These are phyloP conservation scores for Lotus japonicus DNA, from an alignment of 306 rosid genomes.

Conservation along the genomic window DNA sequence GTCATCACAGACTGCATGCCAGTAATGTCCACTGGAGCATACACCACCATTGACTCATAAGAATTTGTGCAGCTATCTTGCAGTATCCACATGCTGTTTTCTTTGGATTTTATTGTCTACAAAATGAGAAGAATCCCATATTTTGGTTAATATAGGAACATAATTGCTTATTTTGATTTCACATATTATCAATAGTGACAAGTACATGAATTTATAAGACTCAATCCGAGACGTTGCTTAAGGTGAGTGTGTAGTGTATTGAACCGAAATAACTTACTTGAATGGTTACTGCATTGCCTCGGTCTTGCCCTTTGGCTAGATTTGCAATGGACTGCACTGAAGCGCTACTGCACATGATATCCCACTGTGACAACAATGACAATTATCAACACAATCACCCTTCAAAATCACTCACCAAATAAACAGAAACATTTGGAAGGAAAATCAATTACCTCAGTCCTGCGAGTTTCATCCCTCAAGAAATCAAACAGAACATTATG, in stretches of 20 bases:
- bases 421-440: not conserved
- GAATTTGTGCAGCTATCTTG: slow-evolving; percentile 91
- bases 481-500: slow-evolving; percentile 61
- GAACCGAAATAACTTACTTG: slow-evolving; percentile 47
- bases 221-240: no score
- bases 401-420: not conserved
- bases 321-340: slow-evolving; percentile 71
- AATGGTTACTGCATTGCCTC: slow-evolving; percentile 86
- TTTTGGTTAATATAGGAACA: not conserved
- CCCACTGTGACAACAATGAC: slow-evolving; percentile 57
- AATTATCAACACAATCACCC: slow-evolving; percentile 5
- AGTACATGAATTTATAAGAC: no score
- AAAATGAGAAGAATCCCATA: not conserved
- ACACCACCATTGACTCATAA: slow-evolving; percentile 85
- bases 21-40: slow-evolving; percentile 64
- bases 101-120: slow-evolving; percentile 68
- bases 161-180: no score
- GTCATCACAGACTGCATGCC: slow-evolving; percentile 92
- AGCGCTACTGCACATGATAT: slow-evolving; percentile 68
- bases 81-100: slow-evolving; percentile 71
- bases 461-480: slow-evolving; percentile 68
- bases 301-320: slow-evolving; percentile 90
- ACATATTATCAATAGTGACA: no score
- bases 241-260: not conserved
- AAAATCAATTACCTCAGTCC: slow-evolving; percentile 50